Percentiles rank a stretch among this genome's conserved stretches.
Conservation (phyloP, 306 rosid species). For the Medicago truncatula region MtrunA17r5.0-ANR NC_053045.1:37779501-37780000, state of each 20-base stretch:
- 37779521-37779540: slow-evolving; percentile 38
- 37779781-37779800: background rate
- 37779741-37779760: background rate
- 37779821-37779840: background rate
- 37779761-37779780: too few species aligned
- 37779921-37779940: background rate
- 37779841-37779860: background rate
- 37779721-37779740: background rate
- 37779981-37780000: too few species aligned
- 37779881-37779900: background rate
- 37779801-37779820: background rate
- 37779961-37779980: too few species aligned
- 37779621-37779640: slow-evolving; percentile 56
- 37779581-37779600: slow-evolving; percentile 93
- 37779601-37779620: slow-evolving; percentile 79
- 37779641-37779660: background rate
- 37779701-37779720: background rate
- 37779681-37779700: background rate
- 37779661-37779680: background rate
- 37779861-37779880: background rate
- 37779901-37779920: background rate
- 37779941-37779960: background rate
- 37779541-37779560: slow-evolving; percentile 96
- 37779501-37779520: slow-evolving; percentile 18
- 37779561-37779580: slow-evolving; percentile 92